A percentile compares a stretch with the other conserved stretches of the same genome.
phyloP scores from a whole-genome alignment of 345 rosid species.

The Pugionium dolabratum region DNA sequence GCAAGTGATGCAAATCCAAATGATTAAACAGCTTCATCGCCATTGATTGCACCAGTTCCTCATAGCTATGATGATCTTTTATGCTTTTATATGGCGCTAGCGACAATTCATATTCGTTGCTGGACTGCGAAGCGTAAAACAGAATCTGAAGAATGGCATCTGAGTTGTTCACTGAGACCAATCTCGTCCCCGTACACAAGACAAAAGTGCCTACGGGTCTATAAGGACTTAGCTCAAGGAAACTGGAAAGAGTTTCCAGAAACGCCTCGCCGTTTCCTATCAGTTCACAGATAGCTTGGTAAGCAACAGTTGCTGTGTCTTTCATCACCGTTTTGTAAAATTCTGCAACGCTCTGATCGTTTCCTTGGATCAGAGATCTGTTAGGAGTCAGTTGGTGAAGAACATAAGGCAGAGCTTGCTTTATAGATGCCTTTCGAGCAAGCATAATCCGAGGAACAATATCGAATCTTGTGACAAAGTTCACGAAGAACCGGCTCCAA shows the following conservation, averaged over 20 bases:
- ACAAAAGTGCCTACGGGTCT: conserved; percentile 74
- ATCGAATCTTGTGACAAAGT: conserved; percentile 67
- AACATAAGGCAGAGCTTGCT: conserved; percentile 35
- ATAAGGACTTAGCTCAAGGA: conserved; percentile 73
- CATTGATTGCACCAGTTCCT: conserved; percentile 41
- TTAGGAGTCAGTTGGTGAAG: conserved; percentile 37
- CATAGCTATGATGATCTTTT: conserved; percentile 50
- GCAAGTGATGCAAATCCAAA: conserved; percentile 45
- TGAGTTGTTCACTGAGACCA: conserved; percentile 58
- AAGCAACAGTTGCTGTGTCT: conserved; percentile 56
- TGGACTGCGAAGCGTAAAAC: conserved; percentile 62
- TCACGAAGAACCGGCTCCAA: conserved; percentile 63
- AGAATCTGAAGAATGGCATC: conserved; percentile 74
- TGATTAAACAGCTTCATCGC: conserved; percentile 36
- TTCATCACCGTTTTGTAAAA: conserved; percentile 57
- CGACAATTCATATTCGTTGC: conserved; percentile 38
- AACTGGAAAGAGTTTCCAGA: conserved; percentile 55
- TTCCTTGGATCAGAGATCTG: background rate
- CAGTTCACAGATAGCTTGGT: conserved; percentile 57
- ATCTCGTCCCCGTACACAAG: conserved; percentile 53
- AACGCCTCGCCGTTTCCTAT: conserved; percentile 70
- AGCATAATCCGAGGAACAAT: conserved; percentile 70
- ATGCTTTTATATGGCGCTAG: conserved; percentile 48
- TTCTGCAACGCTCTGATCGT: background rate
- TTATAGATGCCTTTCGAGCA: conserved; percentile 50